These are phyloP conservation scores for Buddleja alternifolia DNA, from an alignment of 257 asterid genomes.

Conservation along the genomic window DNA sequence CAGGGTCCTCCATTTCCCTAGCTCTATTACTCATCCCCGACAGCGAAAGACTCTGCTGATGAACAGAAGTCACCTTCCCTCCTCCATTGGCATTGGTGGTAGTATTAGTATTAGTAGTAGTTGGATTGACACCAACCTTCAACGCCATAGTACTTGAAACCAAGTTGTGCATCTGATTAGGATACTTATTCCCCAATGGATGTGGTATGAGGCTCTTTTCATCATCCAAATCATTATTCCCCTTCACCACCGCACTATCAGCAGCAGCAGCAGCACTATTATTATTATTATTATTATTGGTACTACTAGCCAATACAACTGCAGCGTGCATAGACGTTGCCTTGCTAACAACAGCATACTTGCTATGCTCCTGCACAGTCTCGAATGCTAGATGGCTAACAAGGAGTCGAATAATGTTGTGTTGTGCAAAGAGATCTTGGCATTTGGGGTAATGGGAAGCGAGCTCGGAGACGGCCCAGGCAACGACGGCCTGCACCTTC, in stretches of 20 bases:
- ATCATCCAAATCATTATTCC: slow-evolving; percentile 45
- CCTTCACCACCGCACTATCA: slow-evolving; percentile 15
- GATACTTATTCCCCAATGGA: slow-evolving; percentile 49
- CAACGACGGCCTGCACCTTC: slow-evolving; percentile 71
- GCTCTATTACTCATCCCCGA: slow-evolving; percentile 40
- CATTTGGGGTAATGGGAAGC: slow-evolving; percentile 59
- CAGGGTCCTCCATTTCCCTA: slow-evolving; percentile 58
- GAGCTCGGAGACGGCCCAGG: slow-evolving; percentile 78
- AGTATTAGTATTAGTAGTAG: background rate
- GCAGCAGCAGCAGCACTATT: background rate
- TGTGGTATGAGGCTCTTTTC: slow-evolving; percentile 43
- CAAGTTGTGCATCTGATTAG: slow-evolving; percentile 57
- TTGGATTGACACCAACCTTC: slow-evolving; percentile 41
- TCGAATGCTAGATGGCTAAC: slow-evolving; percentile 73
- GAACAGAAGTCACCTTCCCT: slow-evolving; percentile 31
- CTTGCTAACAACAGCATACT: slow-evolving; percentile 61
- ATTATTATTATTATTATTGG: too few relatives aligned
- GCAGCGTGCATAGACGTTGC: slow-evolving; percentile 78
- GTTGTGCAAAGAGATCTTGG: slow-evolving; percentile 70
- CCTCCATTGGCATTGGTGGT: slow-evolving; percentile 30
- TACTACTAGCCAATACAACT: slow-evolving; percentile 60
- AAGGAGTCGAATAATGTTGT: slow-evolving; percentile 57
- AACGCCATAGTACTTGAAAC: slow-evolving; percentile 61
- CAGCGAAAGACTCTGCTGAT: slow-evolving; percentile 37
- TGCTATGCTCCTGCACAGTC: slow-evolving; percentile 73